Evolutionary conservation across 2,329 filamentous ascomycete species (phyloP), one percentile per base, ranked within the genome.

Genomic region (Diaporthe sp.): DNA sequence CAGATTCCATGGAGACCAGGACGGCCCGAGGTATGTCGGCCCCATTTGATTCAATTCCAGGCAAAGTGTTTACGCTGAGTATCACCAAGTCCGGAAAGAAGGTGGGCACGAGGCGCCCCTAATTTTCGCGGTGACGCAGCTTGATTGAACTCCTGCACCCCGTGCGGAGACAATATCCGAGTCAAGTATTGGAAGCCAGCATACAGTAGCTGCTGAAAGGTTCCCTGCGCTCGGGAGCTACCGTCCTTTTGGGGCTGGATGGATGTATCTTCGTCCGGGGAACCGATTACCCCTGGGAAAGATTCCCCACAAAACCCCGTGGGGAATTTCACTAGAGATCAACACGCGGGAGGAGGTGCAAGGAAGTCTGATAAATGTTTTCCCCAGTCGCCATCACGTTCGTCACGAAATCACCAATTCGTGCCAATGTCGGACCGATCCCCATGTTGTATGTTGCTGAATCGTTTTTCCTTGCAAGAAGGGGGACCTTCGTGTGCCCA

Each of bases 281-380:
- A 53, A 53, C 32, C 51, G 47, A 32, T 39, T 51, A 51, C 42
- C 44, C 63, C 63, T 51, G 44, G 22, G 22, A 30, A 66, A 35
- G 4, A 4, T 27, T 12, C 42, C 61, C 61, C 61, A 66, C 61
- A 51, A 66, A 66, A 66, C 61, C 61, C 61, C 61, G 47, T 37
- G 61, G 61, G 61, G 61, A 51, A 51, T 19, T 37, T 37, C 4
- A 50, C 3, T 3, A 50, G 30, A 51, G 44, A 37, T 50, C 13
- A 65, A 17, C 30, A 66, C 12, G n/a, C 30, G 30, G 17, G 30
- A 25, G 13, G 39, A 32, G 13, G 6, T 51, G 30, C 63, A 37
- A 27, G 63, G 63, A 39, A 39, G n/a, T 39, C 63, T 68, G 63
- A 17, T 68, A 68, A 68, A 68, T 27, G 47, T 68, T 68, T 39